Evolutionary conservation across 2,329 filamentous ascomycete species (phyloP), one percentile per base, ranked within the genome.

Genomic region (Cordyceps fumosorosea): DNA sequence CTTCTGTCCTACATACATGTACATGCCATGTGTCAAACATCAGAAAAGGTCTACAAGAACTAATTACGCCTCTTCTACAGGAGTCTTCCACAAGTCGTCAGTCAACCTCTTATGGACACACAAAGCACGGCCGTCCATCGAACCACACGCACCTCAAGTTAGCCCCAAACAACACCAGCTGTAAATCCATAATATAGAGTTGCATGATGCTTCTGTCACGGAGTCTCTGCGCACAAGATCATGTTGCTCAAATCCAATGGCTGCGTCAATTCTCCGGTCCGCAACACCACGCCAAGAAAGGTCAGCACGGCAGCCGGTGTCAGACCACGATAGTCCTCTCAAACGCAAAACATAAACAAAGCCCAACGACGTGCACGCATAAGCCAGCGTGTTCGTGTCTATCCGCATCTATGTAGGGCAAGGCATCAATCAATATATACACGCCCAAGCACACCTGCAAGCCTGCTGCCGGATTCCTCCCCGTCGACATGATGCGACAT

Each of bases 121-220:
- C 29, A 16, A 34, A 44, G 56, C 56, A 59, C 45, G 55, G 55
- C 29, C 42, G 24, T 29, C 45, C 29, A 18, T 57, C 55, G 55
- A 57, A 48, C 55, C 55, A 50, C 18, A 7, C 55, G 6, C 44
- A 40, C 22, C 18, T 47, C 42, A 5, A 48, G 34, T 44, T 34
- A 48, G n/a, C 26, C 22, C 22, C 14, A 29, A 34, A 22, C 44
- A 50, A 32, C 20, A 47, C 44, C 54, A 29, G 26, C 32, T 26
- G n/a, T 8, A 48, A 50, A 26, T 50, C 55, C 55, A 57, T 57
- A 50, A 50, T 57, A 57, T 57, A 57, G 26, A 57, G 55, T 57
- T 57, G 22, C 14, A n/a, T 40, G 29, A n/a, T 56, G n/a, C 55
- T 40, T 34, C 12, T 56, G 26, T 26, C 55, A 40, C 45, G 22